Base-by-base conservation (phyloP, 2,329 filamentous ascomycete species). In the Talaromyces sp. region DNA sequence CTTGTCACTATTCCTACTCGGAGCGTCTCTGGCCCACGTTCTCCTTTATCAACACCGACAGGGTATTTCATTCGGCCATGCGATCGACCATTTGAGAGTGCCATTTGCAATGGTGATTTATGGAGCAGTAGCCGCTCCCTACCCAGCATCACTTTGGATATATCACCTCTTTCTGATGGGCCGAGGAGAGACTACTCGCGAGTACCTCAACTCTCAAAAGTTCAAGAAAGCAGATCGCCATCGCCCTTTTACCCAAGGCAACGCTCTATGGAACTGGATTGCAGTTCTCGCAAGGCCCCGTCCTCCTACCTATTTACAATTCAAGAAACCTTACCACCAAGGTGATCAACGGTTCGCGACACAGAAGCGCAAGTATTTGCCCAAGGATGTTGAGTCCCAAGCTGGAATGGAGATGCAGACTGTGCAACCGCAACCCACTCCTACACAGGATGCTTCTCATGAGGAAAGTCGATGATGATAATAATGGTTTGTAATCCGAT, bases 151-250 rank as follows among this genome's bases (percentile, higher is more conserved):
- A 50, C 80, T 99, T 6, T 90, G 87, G 80, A 84, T 85, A 24
- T 99, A 99, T 73, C 95, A 99, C 76, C 72, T 98, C 53, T 97
- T 96, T 78, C 82, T 99, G 50, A 91, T 96, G 78, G 89, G 86
- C 7, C 84, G 93, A 32, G 95, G 93, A 55, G 93, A 99, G 79
- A 99, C 93, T 0, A 99, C 95, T 0, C 84, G 95, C 67, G 95
- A 99, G 76, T 97, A 96, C 73, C 86, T 99, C 65, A 96, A 96
- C 76, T 93, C 90, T 4, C 91, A 96, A 76, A 98, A 98, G 75
- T 98, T 99, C 73, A 80, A 89, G 64, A 96, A 95, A 77, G 89
- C 89, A 68, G 93, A 99, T 73, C 86, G 95, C 13, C 96, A 96
- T 75, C 83, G 93, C 50, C 91, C 95, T 1, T 99, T 96, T 68